phyloP scores from a whole-genome alignment of 2,329 filamentous ascomycete genomes.

The Clonostachys rosea region DNA sequence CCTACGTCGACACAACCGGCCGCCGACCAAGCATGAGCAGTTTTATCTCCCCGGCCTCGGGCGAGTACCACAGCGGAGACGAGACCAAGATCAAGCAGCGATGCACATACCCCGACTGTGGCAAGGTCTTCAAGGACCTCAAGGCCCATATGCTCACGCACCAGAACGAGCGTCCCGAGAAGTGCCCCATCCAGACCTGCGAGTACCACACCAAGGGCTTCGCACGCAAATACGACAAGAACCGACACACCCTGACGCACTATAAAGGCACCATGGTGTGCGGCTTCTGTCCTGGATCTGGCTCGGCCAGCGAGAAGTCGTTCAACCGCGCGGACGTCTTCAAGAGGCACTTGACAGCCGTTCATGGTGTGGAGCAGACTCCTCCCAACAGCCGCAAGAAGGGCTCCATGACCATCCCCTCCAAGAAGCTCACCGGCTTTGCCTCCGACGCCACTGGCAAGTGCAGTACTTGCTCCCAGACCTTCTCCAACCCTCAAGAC shows the following conservation, averaged over 20 bases:
- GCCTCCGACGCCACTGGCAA: constrained; percentile 81
- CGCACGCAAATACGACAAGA: constrained; percentile 94
- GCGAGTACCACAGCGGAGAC: constrained; percentile 55
- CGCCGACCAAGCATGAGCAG: constrained; percentile 67
- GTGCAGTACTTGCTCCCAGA: constrained; percentile 89
- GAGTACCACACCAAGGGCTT: constrained; percentile 93
- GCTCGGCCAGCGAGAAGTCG: constrained; percentile 85
- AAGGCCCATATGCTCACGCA: constrained; percentile 95
- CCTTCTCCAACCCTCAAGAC: constrained; percentile 90
- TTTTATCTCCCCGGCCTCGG: constrained; percentile 58
- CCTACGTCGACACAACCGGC: constrained; percentile 40
- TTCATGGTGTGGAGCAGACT: constrained; percentile 89
- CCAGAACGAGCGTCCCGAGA: constrained; percentile 84
- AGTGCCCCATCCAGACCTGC: constrained; percentile 88
- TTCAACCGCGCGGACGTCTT: constrained; percentile 96
- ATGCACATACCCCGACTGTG: constrained; percentile 81
- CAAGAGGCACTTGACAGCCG: constrained; percentile 86
- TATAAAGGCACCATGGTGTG: constrained; percentile 98
- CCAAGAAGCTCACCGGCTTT: constrained; percentile 63
- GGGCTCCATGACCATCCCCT: constrained; percentile 37
- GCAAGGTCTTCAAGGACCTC: constrained; percentile 82
- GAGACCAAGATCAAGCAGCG: constrained; percentile 65
- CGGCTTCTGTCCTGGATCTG: constrained; percentile 86
- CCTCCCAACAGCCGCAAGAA: constrained; percentile 88
- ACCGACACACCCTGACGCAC: constrained; percentile 87